These are phyloP conservation scores for Solanum hybrid DNA, from an alignment of 305 asterid genomes.

Conservation along the genomic window DNA sequence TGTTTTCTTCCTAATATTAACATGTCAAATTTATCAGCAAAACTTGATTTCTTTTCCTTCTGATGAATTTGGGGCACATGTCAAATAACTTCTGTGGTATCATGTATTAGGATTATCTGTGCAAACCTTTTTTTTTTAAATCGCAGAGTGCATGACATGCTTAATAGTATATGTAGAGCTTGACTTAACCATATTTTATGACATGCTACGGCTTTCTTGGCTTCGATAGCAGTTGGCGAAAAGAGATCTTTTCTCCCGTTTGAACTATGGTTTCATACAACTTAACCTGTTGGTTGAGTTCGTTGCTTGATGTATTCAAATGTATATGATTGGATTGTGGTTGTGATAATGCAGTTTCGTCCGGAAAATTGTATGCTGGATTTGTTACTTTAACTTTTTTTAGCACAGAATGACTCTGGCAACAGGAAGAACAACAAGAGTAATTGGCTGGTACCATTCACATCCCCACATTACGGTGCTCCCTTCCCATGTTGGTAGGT, in stretches of 20 bases:
- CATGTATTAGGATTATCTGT: not conserved
- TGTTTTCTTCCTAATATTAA: not conserved
- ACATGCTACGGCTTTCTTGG: not conserved
- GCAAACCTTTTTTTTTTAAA: not conserved
- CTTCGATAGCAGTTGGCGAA: not conserved
- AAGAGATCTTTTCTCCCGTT: not conserved
- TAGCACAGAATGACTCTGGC: slow-evolving; percentile 76
- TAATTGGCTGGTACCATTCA: slow-evolving; percentile 99
- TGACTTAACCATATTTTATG: not conserved
- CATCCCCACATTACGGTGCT: slow-evolving; percentile 99
- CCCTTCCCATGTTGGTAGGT: slow-evolving; percentile 98
- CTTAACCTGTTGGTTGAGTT: not conserved
- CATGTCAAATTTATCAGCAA: not conserved
- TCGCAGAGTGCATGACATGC: not conserved
- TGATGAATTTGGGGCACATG: not conserved
- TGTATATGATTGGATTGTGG: not conserved
- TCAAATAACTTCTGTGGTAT: not conserved
- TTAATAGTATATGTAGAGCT: not conserved
- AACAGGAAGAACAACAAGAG: slow-evolving; percentile 86
- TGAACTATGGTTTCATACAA: not conserved
- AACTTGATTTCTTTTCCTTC: not conserved
- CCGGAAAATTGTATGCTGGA: not conserved
- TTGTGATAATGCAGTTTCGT: slow-evolving; percentile 1
- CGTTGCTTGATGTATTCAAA: not conserved
- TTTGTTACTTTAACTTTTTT: slow-evolving; percentile 48